Base-by-base conservation (phyloP, 2,329 filamentous ascomycete species). In the Westerdykella ornata region DNA sequence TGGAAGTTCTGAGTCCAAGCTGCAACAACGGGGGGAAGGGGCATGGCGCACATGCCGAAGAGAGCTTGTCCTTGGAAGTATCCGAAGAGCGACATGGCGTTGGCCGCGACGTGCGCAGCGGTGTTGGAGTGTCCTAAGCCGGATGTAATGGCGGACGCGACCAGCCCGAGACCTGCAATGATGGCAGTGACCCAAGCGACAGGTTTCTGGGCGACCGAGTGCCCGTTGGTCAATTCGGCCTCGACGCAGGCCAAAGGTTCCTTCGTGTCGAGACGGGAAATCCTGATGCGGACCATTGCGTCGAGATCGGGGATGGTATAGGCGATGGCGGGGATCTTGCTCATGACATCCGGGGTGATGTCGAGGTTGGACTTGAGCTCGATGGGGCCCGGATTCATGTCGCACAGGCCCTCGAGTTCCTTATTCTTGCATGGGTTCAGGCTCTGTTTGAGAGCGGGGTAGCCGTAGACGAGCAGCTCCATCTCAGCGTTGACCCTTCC, bases 1-100 rank as follows among this genome's bases (percentile, higher is more conserved):
- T 94, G 85, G 71, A 97, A 96, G 69, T 96, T 90, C 69, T 96
- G 89, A 1, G 89, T 95, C 90, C 90, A 97, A 0, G 89, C 78
- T 57, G 85, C 77, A 40, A 94, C 90, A 46, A 95, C 85, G 0
- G 90, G 90, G 8, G 90, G 90, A 40, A 95, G 77, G 35, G 76
- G 74, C 12, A 96, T 83, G 15, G 84, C 79, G 40, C 83, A 86
- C 67, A 96, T 82, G 49, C 89, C 89, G 56, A 95, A 75, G 67
- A 96, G 88, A 18, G 90, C 89, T 68, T 95, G 89, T 4, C 87
- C 81, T 68, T 97, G 90, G 75, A 96, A 95, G 68, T 92, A 96
- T 46, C 84, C 80, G 62, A 95, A 94, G 20, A 97, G 80, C n/a
- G 89, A 92, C 48, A 96, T 77, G 3, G 90, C 88, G 60, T 94